phyloP scores from a whole-genome alignment of 1,284 basidiomycete species.

The Ustilago loliicola region DNA sequence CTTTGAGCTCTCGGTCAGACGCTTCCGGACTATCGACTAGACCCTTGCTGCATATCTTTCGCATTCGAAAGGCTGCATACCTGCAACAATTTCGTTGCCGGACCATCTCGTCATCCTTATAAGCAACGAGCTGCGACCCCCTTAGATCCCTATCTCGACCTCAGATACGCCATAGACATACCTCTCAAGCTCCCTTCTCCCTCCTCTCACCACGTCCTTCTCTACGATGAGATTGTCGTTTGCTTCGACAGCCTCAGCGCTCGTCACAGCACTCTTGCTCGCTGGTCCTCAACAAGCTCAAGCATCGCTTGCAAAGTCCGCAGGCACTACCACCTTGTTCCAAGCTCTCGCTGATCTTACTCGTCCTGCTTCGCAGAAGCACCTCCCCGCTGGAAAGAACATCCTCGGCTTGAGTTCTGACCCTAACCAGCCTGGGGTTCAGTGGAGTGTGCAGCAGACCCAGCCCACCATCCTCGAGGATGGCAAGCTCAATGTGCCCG shows the following conservation, averaged over 20 bases:
- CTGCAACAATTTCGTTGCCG: background rate
- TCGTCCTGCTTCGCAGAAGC: slow-evolving; percentile 34
- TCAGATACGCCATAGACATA: background rate
- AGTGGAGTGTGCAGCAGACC: slow-evolving; percentile 38
- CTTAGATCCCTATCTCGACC: background rate
- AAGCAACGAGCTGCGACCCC: background rate
- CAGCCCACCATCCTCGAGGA: slow-evolving; percentile 25
- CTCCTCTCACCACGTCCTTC: background rate
- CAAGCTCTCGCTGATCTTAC: slow-evolving; percentile 49
- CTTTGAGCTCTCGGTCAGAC: background rate
- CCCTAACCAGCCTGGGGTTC: slow-evolving; percentile 35
- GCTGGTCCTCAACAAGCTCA: slow-evolving; percentile 22
- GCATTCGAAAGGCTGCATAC: background rate
- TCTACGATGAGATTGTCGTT: slow-evolving; percentile 22
- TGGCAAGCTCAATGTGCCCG: slow-evolving; percentile 38
- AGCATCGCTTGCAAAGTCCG: slow-evolving; percentile 42
- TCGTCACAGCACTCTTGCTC: slow-evolving; percentile 31
- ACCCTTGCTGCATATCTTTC: background rate
- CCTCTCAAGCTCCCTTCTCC: background rate
- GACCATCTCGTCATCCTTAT: background rate
- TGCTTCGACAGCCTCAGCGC: slow-evolving; percentile 31
- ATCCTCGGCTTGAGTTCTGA: slow-evolving; percentile 30
- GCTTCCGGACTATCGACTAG: background rate
- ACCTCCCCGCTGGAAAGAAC: slow-evolving; percentile 22
- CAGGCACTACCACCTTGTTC: slow-evolving; percentile 40